Evolutionary conservation across 306 rosid species (phyloP).

Genomic region (Prunus dulcis): DNA sequence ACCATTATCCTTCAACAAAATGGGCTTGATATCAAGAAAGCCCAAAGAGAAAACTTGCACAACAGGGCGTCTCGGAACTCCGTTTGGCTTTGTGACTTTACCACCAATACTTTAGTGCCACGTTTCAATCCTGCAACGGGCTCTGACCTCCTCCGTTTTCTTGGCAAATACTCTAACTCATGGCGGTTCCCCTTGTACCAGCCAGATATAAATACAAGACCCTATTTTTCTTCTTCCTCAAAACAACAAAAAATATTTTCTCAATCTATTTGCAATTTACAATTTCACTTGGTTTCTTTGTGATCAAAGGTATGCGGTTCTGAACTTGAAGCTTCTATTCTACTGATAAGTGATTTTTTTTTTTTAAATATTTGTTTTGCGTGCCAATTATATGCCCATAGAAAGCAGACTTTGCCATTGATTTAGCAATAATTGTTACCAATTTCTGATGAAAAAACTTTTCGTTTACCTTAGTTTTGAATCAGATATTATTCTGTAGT

Average conservation of each 20-base stretch:
- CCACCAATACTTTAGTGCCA: neutral
- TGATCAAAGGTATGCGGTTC: neutral
- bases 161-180: neutral
- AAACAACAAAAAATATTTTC: neutral
- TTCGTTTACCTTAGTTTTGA: neutral
- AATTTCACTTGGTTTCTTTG: neutral
- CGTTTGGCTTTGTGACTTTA: neutral
- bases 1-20: neutral
- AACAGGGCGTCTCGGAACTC: neutral
- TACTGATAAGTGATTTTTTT: neutral
- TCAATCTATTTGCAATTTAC: neutral
- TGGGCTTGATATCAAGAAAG: neutral
- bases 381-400: too few relatives aligned
- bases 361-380: neutral
- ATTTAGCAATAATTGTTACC: neutral
- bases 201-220: neutral
- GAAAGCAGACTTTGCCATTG: neutral
- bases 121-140: neutral
- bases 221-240: neutral
- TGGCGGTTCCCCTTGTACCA: neutral
- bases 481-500: neutral
- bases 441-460: neutral
- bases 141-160: neutral
- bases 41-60: constrained; percentile 4
- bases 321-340: neutral